Evolutionary conservation across 257 asterid species (phyloP), one percentile per base, ranked within the genome.

Genomic region (Rauvolfia tetraphylla): DNA sequence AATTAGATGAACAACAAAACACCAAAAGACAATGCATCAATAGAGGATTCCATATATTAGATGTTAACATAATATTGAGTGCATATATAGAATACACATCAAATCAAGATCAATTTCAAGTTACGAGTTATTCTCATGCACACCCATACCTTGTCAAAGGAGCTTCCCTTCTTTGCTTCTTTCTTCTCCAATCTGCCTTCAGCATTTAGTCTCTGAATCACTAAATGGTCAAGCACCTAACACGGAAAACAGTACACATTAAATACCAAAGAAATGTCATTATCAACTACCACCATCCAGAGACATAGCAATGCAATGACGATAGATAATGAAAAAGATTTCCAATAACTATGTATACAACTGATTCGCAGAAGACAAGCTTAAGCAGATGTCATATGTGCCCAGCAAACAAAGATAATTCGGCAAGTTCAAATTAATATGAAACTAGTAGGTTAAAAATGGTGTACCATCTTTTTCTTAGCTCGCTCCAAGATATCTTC

Each of bases 401-500:
- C 74, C 48, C 25, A 38, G n/a, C 41, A 76, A 48, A 51, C 22
- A 38, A 14, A 38, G n/a, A n/a, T n/a, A n/a, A n/a, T n/a, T n/a
- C n/a, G n/a, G 41, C 11, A 34, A 39, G 25, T 49, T 27, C 48
- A 31, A 44, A 42, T 49, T 76, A 41, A 54, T 61, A 76, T 27
- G 71, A 67, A 75, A 51, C 57, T 62, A 42, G 5, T 7, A 39
- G 46, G 41, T 42, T 31, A 38, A 56, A 66, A 49, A 77, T 68
- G 81, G 74, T 79, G 68, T 88, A 95, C 99, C 99, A 95, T 95
- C 92, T 95, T 95, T 83, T 95, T 93, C 90, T 95, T 95, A 46
- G 98, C 98, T 74, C 99, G 90, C 86, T 95, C 99, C 91, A 95
- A 89, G 75, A 95, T 95, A 84, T 95, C 98, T 86, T 95, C 99